Evolutionary conservation across 805 yeast genomes (phyloP).

Genomic region (Pichia manshurica): DNA sequence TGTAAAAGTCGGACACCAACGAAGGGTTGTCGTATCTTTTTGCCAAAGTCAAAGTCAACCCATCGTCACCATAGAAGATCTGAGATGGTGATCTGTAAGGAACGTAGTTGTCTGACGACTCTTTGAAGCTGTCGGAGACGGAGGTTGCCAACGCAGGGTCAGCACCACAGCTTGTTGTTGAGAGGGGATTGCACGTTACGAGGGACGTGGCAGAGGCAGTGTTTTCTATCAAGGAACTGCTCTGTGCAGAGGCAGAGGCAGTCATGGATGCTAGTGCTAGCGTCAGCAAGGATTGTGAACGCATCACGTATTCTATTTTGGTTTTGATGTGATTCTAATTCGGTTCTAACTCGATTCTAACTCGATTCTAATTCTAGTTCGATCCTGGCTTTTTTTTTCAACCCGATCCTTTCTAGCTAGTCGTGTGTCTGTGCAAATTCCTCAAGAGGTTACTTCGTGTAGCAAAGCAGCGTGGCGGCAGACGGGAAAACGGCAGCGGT

Average conservation of each 20-base stretch:
- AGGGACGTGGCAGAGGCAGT: conserved; percentile 17
- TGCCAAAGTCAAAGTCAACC: conserved; percentile 55
- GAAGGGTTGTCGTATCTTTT: conserved; percentile 74
- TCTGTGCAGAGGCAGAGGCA: neutral
- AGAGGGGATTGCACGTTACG: conserved; percentile 30
- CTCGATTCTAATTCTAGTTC: too few species aligned
- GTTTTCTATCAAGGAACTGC: conserved; percentile 1
- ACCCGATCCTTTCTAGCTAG: too few species aligned
- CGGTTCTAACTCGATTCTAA: too few species aligned
- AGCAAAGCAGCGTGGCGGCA: too few species aligned
- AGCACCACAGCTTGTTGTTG: conserved; percentile 26
- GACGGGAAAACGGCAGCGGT: too few species aligned
- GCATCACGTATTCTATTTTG: too few species aligned
- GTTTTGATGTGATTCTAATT: too few species aligned
- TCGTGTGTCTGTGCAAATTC: too few species aligned
- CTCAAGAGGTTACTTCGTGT: too few species aligned
- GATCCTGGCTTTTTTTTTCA: too few species aligned
- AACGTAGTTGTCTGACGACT: conserved; percentile 40
- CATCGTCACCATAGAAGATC: conserved; percentile 45
- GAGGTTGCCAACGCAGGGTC: conserved; percentile 61
- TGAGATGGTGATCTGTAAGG: conserved; percentile 38
- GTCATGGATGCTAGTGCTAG: neutral
- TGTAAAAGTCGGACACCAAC: conserved; percentile 67
- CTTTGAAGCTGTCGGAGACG: conserved; percentile 45
- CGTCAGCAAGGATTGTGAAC: too few species aligned